Evolutionary conservation across 192 early-diverging fungal genomes (phyloP), one percentile per base, ranked within the genome.

Genomic region (Coemansia sp.): DNA sequence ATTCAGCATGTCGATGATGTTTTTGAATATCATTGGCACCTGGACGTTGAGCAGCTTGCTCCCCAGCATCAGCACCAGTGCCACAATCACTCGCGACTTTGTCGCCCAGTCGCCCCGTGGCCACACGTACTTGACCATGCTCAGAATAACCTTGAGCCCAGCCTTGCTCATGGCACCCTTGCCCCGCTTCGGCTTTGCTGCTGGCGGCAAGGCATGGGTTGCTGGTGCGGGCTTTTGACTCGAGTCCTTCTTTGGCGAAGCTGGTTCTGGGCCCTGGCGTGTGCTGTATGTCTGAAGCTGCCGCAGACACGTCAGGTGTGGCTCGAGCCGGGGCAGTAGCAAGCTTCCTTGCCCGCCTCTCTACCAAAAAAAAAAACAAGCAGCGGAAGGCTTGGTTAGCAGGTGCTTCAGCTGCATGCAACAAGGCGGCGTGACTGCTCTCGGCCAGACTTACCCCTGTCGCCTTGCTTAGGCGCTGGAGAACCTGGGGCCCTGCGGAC

Each of bases 11-110:
- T 99, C 95, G 25, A 99, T 82, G 27, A 89, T 80, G 41, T 87
- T 63, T 67, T 98, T 99, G 78, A 99, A 99, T 51, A 89, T 82
- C 37, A 94, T 86, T 0, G 96, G 96, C 26, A 99, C 91, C 56
- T 90, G 90, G 0, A 99, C 92, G 49, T 92, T 97, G 23, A 97
- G 62, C 53, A 80, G 57, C 60, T 90, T 90, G 49, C 85, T 84
- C 12, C 80, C 78, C n/a, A 96, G 54, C 39, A 99, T 80, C 25
- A 99, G 78, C 19, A 67, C 51, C 25, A 99, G 41, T 0, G 96
- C 93, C 9, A 83, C 55, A 0, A 96, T 82, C 1, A 99, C 95
- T 7, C 96, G 80, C 14, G 82, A 66, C 58, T 94, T 94, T 7
- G 91, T 86, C 4, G 83, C 82, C 41, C 68, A 64, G 44, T 94